phyloP scores from a whole-genome alignment of 2,329 filamentous ascomycete genomes.

The Corynespora cassiicola region DNA sequence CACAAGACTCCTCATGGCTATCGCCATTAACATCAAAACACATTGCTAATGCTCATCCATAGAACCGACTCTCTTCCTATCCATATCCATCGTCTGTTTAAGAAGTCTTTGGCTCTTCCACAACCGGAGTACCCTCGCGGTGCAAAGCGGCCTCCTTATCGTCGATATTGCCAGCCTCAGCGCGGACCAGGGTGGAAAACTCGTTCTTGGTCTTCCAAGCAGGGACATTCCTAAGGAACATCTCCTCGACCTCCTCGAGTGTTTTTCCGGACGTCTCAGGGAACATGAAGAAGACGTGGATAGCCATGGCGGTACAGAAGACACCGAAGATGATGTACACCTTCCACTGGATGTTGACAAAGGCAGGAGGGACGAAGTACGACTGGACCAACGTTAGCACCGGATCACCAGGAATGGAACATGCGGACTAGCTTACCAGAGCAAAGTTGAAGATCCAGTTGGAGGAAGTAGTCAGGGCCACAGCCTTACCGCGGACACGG shows the following conservation, averaged over 20 bases:
- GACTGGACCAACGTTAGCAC: constrained; percentile 8
- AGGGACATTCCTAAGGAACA: constrained; percentile 65
- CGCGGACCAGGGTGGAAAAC: constrained; percentile 25
- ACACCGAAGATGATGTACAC: constrained; percentile 79
- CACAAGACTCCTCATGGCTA: too few relatives aligned
- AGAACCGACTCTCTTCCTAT: background rate
- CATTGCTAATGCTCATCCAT: too few relatives aligned
- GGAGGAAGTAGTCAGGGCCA: constrained; percentile 64
- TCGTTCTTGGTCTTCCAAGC: constrained; percentile 61
- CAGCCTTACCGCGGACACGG: constrained; percentile 68
- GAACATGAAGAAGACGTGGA: constrained; percentile 71
- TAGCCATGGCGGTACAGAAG: constrained; percentile 71
- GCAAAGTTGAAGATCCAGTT: constrained; percentile 69
- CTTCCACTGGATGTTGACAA: constrained; percentile 64
- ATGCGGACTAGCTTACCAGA: constrained; percentile 36
- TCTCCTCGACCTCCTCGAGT: constrained; percentile 77
- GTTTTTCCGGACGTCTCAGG: constrained; percentile 76
- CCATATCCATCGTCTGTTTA: background rate
- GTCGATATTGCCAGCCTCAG: constrained; percentile 26
- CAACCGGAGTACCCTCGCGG: background rate
- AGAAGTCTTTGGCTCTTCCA: constrained; percentile 4
- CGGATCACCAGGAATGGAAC: too few relatives aligned
- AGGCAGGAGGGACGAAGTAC: constrained; percentile 64
- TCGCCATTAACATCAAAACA: too few relatives aligned
- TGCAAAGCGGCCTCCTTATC: constrained; percentile 25